Percentiles rank a stretch among this genome's conserved stretches.
These are phyloP conservation scores for Dioscorea dumetorum DNA, from an alignment of 106 monocot species.

Conservation along the genomic window DNA sequence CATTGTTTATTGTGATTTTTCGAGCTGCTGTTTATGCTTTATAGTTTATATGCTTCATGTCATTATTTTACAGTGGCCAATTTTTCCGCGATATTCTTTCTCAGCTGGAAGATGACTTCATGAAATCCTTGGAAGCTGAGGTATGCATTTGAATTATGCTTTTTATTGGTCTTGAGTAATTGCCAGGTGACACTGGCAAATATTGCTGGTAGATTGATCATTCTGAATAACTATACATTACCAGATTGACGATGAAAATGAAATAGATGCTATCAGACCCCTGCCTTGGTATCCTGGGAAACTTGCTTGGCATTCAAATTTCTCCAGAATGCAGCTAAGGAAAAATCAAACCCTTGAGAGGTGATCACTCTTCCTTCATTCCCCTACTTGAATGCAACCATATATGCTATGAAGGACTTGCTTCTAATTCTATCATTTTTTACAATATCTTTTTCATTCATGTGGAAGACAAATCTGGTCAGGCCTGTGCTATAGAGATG, in stretches of 20 bases:
- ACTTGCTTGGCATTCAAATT: constrained; percentile 98
- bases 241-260: constrained; percentile 56
- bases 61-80: constrained; percentile 49
- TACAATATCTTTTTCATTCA: too few relatives aligned
- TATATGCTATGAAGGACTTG: too few relatives aligned
- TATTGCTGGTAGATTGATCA: too few relatives aligned
- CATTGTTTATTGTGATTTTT: constrained; percentile 2
- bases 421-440: too few relatives aligned
- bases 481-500: too few relatives aligned
- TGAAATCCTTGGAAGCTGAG: constrained; percentile 65
- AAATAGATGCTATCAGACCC: constrained; percentile 83
- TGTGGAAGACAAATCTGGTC: too few relatives aligned
- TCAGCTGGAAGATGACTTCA: constrained; percentile 89
- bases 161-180: neutral
- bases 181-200: too few relatives aligned
- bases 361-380: constrained; percentile 16
- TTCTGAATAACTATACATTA: neutral
- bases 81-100: constrained; percentile 63
- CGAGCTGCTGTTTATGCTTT: neutral
- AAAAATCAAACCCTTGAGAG: constrained; percentile 98
- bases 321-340: constrained; percentile 93
- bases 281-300: constrained; percentile 96
- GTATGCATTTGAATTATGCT: constrained; percentile 18
- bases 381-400: too few relatives aligned
- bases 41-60: neutral